Evolutionary conservation across 768 basidiomycete species (phyloP).

Genomic region (Suillus placidus): DNA sequence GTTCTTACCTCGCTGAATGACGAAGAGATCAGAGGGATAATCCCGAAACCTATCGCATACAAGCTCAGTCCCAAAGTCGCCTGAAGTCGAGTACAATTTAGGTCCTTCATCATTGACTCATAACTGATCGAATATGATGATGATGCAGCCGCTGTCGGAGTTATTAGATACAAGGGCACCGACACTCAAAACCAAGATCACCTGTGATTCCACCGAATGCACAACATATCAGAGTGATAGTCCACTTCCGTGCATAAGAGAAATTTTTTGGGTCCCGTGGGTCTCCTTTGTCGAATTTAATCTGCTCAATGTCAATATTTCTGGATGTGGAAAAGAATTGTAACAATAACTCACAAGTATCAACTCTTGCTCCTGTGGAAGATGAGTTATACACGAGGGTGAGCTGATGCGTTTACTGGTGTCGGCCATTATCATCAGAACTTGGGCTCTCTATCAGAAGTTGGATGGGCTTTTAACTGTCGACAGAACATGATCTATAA

Average conservation of each 20-base stretch:
- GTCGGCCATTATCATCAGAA: background rate
- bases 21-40: slow-evolving; percentile 63
- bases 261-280: slow-evolving; percentile 42
- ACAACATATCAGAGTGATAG: slow-evolving; percentile 36
- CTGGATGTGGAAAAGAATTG: background rate
- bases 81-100: slow-evolving; percentile 46
- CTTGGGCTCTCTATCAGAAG: background rate
- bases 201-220: slow-evolving; percentile 28
- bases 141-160: slow-evolving; percentile 46
- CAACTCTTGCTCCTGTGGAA: background rate
- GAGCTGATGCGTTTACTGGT: background rate
- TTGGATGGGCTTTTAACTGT: background rate
- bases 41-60: slow-evolving; percentile 60
- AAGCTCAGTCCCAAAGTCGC: slow-evolving; percentile 52
- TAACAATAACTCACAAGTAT: background rate
- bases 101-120: slow-evolving; percentile 51
- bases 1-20: slow-evolving; percentile 58
- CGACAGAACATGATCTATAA: background rate
- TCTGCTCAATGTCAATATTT: slow-evolving; percentile 23
- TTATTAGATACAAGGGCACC: background rate
- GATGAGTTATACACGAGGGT: background rate
- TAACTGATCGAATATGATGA: slow-evolving; percentile 58
- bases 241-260: slow-evolving; percentile 43
- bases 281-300: slow-evolving; percentile 44
- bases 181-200: background rate